These are phyloP conservation scores for Aureobasidium leucospermi DNA, from an alignment of 2,329 filamentous ascomycete genomes.

Conservation along the genomic window DNA sequence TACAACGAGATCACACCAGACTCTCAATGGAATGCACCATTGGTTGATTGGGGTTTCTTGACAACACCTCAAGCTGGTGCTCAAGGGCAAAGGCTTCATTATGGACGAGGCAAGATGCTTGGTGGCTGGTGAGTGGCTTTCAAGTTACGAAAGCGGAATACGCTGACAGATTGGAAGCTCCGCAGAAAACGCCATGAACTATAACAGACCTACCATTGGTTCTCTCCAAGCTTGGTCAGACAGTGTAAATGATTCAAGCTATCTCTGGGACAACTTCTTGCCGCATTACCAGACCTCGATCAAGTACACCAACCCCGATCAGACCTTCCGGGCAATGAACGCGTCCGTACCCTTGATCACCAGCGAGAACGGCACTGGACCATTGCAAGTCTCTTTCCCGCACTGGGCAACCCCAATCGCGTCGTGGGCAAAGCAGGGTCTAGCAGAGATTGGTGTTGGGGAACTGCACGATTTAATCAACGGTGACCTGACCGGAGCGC, in stretches of 20 bases:
- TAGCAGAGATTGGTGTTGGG: constrained; percentile 25
- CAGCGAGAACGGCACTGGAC: constrained; percentile 20
- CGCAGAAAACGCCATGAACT: constrained; percentile 23
- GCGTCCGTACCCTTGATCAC: constrained; percentile 21
- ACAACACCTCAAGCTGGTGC: constrained; percentile 19
- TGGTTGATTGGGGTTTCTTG: constrained; percentile 25
- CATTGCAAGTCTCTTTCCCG: constrained; percentile 26
- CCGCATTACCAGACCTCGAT: constrained; percentile 19
- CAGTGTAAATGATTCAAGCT: constrained; percentile 28
- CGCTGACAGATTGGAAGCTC: neutral
- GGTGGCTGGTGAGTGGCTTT: constrained; percentile 18
- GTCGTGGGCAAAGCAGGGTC: constrained; percentile 23
- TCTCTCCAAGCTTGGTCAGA: constrained; percentile 31
- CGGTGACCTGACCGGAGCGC: constrained; percentile 17
- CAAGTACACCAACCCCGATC: constrained; percentile 20
- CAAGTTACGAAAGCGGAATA: neutral
- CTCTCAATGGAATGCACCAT: constrained; percentile 17
- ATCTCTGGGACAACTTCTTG: constrained; percentile 24
- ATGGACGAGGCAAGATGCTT: constrained; percentile 25
- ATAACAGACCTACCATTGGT: constrained; percentile 25
- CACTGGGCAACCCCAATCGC: constrained; percentile 24
- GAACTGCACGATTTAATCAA: constrained; percentile 19
- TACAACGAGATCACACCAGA: constrained; percentile 7
- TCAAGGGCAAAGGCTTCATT: constrained; percentile 17
- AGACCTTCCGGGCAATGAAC: constrained; percentile 20